Evolutionary conservation across 2,329 filamentous ascomycete genomes (phyloP).

Genomic region (Phaeoacremonium minimum): DNA sequence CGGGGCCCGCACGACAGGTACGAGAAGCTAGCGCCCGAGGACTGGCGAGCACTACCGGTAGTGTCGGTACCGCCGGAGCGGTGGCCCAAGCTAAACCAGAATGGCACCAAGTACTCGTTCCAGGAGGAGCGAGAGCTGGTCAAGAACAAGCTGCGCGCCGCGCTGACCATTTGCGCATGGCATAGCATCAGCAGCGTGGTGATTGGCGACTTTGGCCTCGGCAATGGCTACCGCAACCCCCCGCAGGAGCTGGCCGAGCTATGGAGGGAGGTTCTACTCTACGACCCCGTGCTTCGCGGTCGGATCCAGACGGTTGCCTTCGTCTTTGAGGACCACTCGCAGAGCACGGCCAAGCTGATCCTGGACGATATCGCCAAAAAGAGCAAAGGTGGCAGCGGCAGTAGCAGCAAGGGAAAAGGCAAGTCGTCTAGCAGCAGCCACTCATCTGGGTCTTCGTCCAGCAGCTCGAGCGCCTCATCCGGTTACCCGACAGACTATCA

Average conservation of each 20-base stretch:
- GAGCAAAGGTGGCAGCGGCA: slow-evolving; percentile 21
- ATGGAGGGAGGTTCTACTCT: slow-evolving; percentile 61
- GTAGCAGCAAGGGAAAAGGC: slow-evolving; percentile 18
- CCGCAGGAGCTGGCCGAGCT: slow-evolving; percentile 60
- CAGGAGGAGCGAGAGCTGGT: slow-evolving; percentile 67
- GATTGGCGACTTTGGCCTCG: slow-evolving; percentile 62
- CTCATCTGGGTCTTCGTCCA: slow-evolving; percentile 12
- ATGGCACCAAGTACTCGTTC: slow-evolving; percentile 68
- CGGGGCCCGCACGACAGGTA: slow-evolving; percentile 66
- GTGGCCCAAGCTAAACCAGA: slow-evolving; percentile 67
- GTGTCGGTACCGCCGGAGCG: slow-evolving; percentile 69
- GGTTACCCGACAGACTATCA: slow-evolving; percentile 37
- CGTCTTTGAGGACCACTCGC: slow-evolving; percentile 54
- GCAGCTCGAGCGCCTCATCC: neutral
- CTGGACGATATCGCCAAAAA: slow-evolving; percentile 53
- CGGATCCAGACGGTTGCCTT: slow-evolving; percentile 60
- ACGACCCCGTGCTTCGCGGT: slow-evolving; percentile 57
- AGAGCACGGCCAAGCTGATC: slow-evolving; percentile 50
- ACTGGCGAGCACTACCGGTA: slow-evolving; percentile 61
- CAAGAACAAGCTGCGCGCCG: slow-evolving; percentile 66
- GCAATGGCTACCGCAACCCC: slow-evolving; percentile 60
- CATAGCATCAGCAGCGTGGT: slow-evolving; percentile 53
- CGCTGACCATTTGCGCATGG: slow-evolving; percentile 64
- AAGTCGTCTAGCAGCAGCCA: slow-evolving; percentile 26
- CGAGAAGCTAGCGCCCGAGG: slow-evolving; percentile 44